Evolutionary conservation across 176 grass and related monocot species (phyloP).

Genomic region (Carex pumila): DNA sequence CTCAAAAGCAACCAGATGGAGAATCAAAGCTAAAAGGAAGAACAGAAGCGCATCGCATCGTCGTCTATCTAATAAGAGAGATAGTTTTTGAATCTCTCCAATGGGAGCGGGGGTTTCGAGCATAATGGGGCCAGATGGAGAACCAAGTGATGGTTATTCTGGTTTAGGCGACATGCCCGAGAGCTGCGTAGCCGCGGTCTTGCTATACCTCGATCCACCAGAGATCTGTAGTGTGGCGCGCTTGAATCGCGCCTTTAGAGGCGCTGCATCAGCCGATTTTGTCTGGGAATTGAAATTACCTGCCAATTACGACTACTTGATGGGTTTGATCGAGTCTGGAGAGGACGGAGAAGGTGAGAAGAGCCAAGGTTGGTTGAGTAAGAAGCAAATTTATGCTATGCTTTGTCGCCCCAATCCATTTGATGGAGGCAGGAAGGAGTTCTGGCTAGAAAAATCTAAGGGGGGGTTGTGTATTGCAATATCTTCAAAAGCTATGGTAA

Average conservation of each 20-base stretch:
- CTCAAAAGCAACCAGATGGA: background rate
- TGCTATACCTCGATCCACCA: conserved; percentile 70
- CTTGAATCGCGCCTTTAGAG: conserved; percentile 59
- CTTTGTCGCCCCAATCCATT: conserved; percentile 60
- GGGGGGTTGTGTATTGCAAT: conserved; percentile 70
- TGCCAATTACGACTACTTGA: conserved; percentile 60
- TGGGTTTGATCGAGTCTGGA: background rate
- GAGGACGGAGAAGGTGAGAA: background rate
- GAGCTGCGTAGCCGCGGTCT: conserved; percentile 70
- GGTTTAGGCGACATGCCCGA: conserved; percentile 93
- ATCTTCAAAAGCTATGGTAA: conserved; percentile 77
- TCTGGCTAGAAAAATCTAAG: conserved; percentile 69
- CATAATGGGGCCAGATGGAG: conserved; percentile 44
- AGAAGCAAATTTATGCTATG: conserved; percentile 63
- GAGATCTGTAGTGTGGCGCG: conserved; percentile 82
- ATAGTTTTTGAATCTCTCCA: no score
- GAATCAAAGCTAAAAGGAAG: background rate
- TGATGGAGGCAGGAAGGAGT: conserved; percentile 69
- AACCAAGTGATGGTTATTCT: conserved; percentile 33
- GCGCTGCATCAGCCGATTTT: conserved; percentile 66
- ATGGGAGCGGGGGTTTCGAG: conserved; percentile 70
- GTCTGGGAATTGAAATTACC: conserved; percentile 78
- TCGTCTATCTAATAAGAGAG: background rate
- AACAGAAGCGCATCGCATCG: background rate
- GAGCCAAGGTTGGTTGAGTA: background rate